phyloP scores from a whole-genome alignment of 2,329 filamentous ascomycete genomes.

The Orbilia blumenaviensis region DNA sequence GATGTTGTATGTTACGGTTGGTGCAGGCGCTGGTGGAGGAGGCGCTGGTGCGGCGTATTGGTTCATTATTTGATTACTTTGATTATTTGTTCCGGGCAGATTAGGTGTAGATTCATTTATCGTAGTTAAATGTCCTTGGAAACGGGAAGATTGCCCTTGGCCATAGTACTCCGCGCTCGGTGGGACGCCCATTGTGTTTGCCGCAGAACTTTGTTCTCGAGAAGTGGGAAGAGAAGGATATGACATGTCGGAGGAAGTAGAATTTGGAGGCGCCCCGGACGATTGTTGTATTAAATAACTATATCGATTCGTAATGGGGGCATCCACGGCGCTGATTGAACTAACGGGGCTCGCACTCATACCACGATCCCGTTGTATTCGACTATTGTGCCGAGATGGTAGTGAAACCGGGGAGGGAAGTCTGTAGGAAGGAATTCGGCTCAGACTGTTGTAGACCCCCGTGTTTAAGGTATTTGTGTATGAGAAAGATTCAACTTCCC shows the following conservation, averaged over 20 bases:
- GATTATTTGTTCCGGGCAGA: neutral
- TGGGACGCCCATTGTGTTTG: slow-evolving; percentile 31
- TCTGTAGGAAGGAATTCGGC: slow-evolving; percentile 48
- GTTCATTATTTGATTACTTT: slow-evolving; percentile 4
- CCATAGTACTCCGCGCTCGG: neutral
- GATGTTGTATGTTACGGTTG: slow-evolving; percentile 13
- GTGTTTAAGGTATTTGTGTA: slow-evolving; percentile 49
- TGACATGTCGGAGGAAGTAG: slow-evolving; percentile 30
- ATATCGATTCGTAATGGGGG: slow-evolving; percentile 45
- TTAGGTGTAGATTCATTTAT: slow-evolving; percentile 45
- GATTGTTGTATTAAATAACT: slow-evolving; percentile 46
- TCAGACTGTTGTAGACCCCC: slow-evolving; percentile 50
- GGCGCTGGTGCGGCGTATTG: neutral
- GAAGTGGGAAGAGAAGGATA: slow-evolving; percentile 16
- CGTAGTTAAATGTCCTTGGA: slow-evolving; percentile 18
- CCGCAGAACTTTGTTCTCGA: slow-evolving; percentile 18
- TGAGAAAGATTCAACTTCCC: slow-evolving; percentile 41
- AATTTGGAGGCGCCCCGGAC: slow-evolving; percentile 29
- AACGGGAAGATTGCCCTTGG: slow-evolving; percentile 22
- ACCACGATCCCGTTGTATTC: slow-evolving; percentile 49
- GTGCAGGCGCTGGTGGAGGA: neutral
- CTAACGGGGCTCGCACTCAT: slow-evolving; percentile 52
- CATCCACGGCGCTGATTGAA: slow-evolving; percentile 39
- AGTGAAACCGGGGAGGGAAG: slow-evolving; percentile 51
- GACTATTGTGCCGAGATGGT: slow-evolving; percentile 48